Percentiles rank a stretch among this genome's conserved stretches.
These are phyloP conservation scores for Ophiostoma sp. DNA, from an alignment of 2,329 filamentous ascomycete species.

Conservation along the genomic window DNA sequence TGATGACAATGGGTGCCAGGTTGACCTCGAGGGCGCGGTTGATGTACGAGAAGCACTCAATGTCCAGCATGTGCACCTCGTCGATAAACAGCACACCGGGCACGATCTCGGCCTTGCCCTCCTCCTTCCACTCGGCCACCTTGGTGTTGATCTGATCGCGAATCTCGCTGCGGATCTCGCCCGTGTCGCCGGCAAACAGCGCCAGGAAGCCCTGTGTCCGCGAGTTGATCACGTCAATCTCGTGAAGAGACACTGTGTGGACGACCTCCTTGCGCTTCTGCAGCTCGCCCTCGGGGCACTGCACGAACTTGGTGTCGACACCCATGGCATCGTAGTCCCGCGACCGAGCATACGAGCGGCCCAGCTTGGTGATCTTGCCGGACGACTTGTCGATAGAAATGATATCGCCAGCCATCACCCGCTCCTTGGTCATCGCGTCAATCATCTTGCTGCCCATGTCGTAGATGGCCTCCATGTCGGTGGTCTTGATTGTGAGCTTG, in stretches of 20 bases:
- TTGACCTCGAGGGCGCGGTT: conserved; percentile 95
- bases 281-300: conserved; percentile 95
- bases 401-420: conserved; percentile 97
- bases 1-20: conserved; percentile 95
- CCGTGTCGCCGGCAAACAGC: conserved; percentile 95
- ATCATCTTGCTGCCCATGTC: conserved; percentile 99
- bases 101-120: conserved; percentile 97
- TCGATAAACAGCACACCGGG: conserved; percentile 97
- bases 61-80: conserved; percentile 99
- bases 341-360: conserved; percentile 89
- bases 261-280: conserved; percentile 97
- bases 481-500: conserved; percentile 98
- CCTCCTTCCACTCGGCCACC: conserved; percentile 98
- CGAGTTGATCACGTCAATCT: conserved; percentile 99
- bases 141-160: conserved; percentile 99
- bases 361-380: conserved; percentile 96
- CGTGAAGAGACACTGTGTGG: conserved; percentile 93
- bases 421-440: conserved; percentile 98
- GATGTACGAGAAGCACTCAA: conserved; percentile 98
- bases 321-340: conserved; percentile 99
- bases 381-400: conserved; percentile 98
- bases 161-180: conserved; percentile 95
- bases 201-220: conserved; percentile 97
- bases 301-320: conserved; percentile 95
- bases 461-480: conserved; percentile 99